A percentile compares a stretch with the other conserved stretches of the same genome.
Evolutionary conservation across 2,329 filamentous ascomycete genomes (phyloP).

Genomic region (Alternaria arbusti): DNA sequence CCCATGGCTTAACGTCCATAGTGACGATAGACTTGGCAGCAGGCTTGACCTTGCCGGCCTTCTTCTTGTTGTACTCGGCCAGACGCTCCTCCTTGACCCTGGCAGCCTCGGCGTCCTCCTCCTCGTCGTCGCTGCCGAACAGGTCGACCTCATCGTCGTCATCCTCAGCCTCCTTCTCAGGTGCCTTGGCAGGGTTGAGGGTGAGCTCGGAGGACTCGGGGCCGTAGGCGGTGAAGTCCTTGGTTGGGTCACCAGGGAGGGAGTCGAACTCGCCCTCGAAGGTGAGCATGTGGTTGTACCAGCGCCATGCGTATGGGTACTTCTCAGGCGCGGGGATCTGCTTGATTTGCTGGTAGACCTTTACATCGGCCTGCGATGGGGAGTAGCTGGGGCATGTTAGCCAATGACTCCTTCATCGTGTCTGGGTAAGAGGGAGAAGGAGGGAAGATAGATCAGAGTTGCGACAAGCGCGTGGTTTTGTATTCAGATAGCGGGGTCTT

Average conservation of each 20-base stretch:
- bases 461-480: conserved; percentile 75
- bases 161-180: conserved; percentile 66
- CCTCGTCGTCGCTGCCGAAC: conserved; percentile 89
- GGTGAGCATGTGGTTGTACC: conserved; percentile 98
- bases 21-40: conserved; percentile 96
- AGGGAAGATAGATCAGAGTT: conserved; percentile 64
- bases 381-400: conserved; percentile 57
- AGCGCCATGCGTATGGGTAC: conserved; percentile 92
- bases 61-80: conserved; percentile 95
- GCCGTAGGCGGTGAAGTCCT: conserved; percentile 88
- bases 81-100: conserved; percentile 86
- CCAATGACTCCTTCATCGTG: conserved; percentile 21
- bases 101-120: conserved; percentile 71
- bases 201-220: conserved; percentile 80
- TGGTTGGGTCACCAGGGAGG: conserved; percentile 88
- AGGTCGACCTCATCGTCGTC: conserved; percentile 81
- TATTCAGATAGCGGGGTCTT: conserved; percentile 88
- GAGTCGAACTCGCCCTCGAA: conserved; percentile 92
- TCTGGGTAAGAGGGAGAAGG: conserved; percentile 15
- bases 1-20: conserved; percentile 98
- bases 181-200: conserved; percentile 85
- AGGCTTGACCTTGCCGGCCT: conserved; percentile 89
- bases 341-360: conserved; percentile 88
- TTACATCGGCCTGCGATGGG: conserved; percentile 94
- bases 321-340: conserved; percentile 78